These are phyloP conservation scores for Dipteronia sinensis DNA, from an alignment of 345 rosid genomes.

Conservation along the genomic window DNA sequence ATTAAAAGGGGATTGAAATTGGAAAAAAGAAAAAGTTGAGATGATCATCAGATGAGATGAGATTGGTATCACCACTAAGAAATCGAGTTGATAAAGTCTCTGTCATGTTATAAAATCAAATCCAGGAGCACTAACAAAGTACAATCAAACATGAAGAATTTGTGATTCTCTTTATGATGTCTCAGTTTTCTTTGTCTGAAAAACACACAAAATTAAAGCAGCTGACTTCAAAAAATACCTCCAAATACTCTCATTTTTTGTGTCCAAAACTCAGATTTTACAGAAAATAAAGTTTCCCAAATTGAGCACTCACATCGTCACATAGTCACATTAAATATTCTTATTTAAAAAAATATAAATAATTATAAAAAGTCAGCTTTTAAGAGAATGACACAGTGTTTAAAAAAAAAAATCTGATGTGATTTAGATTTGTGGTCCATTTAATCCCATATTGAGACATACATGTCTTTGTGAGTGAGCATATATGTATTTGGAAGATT, in stretches of 20 bases:
- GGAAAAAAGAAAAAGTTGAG: conserved; percentile 8
- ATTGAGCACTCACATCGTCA: neutral
- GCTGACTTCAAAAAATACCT: too few species aligned
- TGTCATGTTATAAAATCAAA: conserved; percentile 23
- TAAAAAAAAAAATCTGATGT: neutral
- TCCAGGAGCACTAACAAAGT: conserved; percentile 19
- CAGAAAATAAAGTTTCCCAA: neutral
- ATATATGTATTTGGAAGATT: neutral
- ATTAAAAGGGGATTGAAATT: too few species aligned
- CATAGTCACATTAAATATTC: too few species aligned
- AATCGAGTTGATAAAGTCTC: conserved; percentile 17
- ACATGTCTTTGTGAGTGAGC: neutral
- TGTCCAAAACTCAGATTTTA: neutral
- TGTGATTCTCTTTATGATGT: conserved; percentile 18
- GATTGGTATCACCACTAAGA: too few species aligned
- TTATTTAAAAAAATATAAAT: neutral
- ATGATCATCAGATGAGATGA: neutral
- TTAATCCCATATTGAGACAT: neutral
- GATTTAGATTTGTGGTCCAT: conserved; percentile 10
- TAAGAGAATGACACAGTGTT: neutral
- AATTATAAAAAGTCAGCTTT: neutral
- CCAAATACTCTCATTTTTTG: neutral
- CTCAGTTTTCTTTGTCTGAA: conserved; percentile 2
- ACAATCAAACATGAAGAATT: conserved; percentile 5
- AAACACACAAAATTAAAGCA: neutral